Evolutionary conservation across 75 land plant species (phyloP), one percentile per base, ranked within the genome.

Genomic region (Ceratopteris richardii): DNA sequence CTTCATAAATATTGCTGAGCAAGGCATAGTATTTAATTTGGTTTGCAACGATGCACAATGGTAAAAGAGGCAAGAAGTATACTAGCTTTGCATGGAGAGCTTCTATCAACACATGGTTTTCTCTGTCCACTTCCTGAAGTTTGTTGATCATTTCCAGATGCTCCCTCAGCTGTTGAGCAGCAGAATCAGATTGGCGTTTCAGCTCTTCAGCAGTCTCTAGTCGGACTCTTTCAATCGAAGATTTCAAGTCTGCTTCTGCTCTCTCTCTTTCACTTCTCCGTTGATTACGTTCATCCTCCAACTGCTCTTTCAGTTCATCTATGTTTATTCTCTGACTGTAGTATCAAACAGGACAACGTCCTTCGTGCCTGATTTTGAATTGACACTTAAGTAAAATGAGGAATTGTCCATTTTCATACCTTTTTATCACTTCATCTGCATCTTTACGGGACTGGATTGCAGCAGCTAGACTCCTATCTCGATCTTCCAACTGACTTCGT

Each of bases 111-210:
- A 50, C 44, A 30, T 79, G 81, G 28, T 81, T 66, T 47, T 90
- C 85, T 68, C 73, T 93, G 58, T 80, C 91, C 31, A 76, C 63
- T 44, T 90, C 96, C 96, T 94, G 83, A 72, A 90, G 91, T 36
- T 79, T 85, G 61, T 30, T 71, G 29, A 94, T 79, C 9, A 79
- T 74, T 64, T 86, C 91, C 60, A 77, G 65, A 47, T 61, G 85
- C 70, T 94, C 98, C 59, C 57, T 76, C 27, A 81, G 85, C 57
- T 78, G 85, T 43, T 73, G 81, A 16, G 61, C 60, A 41, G 78
- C 66, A 50, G 68, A 66, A 53, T 90, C 91, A 31, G 76, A 62
- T 11, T 70, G 66, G 23, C 82, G 74, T 56, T 81, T 90, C 16
- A 83, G 62, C 62, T 90, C 85, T 31, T 90, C 91, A 31, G 69